A percentile compares a stretch with the other conserved stretches of the same genome.
phyloP scores from a whole-genome alignment of 2,329 filamentous ascomycete species.

The Tolypocladium ovalisporum region DNA sequence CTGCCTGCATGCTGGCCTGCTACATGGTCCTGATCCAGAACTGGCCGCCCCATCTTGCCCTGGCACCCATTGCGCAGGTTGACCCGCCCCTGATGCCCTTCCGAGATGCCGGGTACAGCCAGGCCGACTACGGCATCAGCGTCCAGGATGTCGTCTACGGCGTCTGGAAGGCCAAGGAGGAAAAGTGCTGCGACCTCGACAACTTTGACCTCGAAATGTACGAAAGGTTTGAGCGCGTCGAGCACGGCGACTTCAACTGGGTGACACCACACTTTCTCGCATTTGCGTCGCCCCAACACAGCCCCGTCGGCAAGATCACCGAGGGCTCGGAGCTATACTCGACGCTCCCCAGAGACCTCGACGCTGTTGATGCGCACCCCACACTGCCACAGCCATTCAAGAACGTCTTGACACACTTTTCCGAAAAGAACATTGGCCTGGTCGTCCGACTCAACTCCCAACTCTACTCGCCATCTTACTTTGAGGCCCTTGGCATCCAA shows the following conservation, averaged over 20 bases:
- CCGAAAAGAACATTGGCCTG: slow-evolving; percentile 76
- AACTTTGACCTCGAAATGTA: slow-evolving; percentile 97
- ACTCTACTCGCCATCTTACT: slow-evolving; percentile 94
- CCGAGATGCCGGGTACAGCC: slow-evolving; percentile 94
- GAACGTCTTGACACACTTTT: slow-evolving; percentile 87
- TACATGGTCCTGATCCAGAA: slow-evolving; percentile 99
- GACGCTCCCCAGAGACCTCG: slow-evolving; percentile 63
- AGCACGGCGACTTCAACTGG: slow-evolving; percentile 99
- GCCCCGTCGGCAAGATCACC: slow-evolving; percentile 61
- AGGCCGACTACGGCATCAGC: slow-evolving; percentile 90
- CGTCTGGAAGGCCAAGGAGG: slow-evolving; percentile 97
- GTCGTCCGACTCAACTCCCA: slow-evolving; percentile 94
- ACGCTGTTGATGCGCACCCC: slow-evolving; percentile 58
- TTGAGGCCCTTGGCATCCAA: slow-evolving; percentile 86
- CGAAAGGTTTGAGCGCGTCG: slow-evolving; percentile 87
- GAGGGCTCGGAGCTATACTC: slow-evolving; percentile 63
- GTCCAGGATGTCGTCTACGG: slow-evolving; percentile 98
- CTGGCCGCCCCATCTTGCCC: slow-evolving; percentile 90
- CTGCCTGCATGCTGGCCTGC: slow-evolving; percentile 86
- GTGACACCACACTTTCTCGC: slow-evolving; percentile 89
- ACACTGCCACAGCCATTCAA: slow-evolving; percentile 81
- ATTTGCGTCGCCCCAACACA: slow-evolving; percentile 87
- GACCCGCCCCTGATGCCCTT: slow-evolving; percentile 98
- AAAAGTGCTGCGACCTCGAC: slow-evolving; percentile 80
- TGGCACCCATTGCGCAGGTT: slow-evolving; percentile 91